Percentiles rank a stretch among this genome's conserved stretches.
phyloP scores from a whole-genome alignment of 2,329 filamentous ascomycete genomes.

The Botrytis tulipae region DNA sequence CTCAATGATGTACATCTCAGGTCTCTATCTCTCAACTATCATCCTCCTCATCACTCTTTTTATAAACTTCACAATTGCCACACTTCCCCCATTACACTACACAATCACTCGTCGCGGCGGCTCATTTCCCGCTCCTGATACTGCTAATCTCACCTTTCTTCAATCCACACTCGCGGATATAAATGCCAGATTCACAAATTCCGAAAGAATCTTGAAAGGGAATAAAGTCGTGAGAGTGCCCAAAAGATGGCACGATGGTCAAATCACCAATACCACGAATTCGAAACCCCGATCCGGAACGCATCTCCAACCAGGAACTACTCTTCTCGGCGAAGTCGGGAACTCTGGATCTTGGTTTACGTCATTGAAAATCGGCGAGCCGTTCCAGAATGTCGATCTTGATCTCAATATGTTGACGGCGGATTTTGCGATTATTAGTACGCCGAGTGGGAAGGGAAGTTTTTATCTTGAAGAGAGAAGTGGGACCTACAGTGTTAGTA shows the following conservation, averaged over 20 bases:
- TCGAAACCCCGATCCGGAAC: background rate
- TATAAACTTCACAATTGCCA: background rate
- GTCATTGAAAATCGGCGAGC: constrained; percentile 27
- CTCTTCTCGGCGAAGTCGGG: constrained; percentile 28
- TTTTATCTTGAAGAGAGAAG: constrained; percentile 26
- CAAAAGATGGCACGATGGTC: constrained; percentile 1
- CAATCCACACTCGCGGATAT: background rate
- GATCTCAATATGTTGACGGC: constrained; percentile 31
- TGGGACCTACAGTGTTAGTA: constrained; percentile 26
- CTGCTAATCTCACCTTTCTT: constrained; percentile 6
- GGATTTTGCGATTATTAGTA: constrained; percentile 28
- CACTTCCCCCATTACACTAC: constrained; percentile 13
- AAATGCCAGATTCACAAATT: background rate
- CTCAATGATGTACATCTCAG: background rate
- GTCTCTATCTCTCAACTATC: background rate
- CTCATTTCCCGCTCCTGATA: constrained; percentile 11
- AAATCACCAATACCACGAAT: background rate
- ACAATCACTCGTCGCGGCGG: constrained; percentile 4
- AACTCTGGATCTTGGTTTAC: constrained; percentile 29
- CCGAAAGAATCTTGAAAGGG: background rate
- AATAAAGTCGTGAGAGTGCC: background rate
- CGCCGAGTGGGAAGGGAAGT: constrained; percentile 25
- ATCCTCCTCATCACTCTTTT: background rate
- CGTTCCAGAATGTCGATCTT: constrained; percentile 27
- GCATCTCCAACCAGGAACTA: background rate